Conservation (phyloP, 495 filamentous ascomycete genomes). For the Haplographium delicatum region DNA sequence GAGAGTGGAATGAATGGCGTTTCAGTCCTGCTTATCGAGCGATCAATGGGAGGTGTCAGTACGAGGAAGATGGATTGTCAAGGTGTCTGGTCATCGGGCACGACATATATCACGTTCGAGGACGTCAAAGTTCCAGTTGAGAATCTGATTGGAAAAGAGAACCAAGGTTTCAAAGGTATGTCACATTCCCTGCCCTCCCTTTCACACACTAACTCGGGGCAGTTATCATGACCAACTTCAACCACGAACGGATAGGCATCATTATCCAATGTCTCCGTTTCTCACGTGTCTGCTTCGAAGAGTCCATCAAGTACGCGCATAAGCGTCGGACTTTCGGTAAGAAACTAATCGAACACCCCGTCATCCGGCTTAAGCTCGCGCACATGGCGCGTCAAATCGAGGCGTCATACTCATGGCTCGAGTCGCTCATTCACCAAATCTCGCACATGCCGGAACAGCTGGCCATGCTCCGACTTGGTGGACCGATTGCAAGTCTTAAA, state of each 20-base stretch:
- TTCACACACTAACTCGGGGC: constrained; percentile 15
- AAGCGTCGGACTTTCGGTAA: constrained; percentile 96
- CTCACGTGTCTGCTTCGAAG: constrained; percentile 94
- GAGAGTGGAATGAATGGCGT: constrained; percentile 83
- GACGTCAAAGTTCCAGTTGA: constrained; percentile 98
- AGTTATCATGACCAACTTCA: constrained; percentile 98
- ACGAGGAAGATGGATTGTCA: constrained; percentile 98
- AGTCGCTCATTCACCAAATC: constrained; percentile 92
- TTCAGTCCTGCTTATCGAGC: constrained; percentile 80
- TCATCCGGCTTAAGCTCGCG: constrained; percentile 95
- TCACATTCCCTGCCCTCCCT: constrained; percentile 1
- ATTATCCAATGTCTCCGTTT: constrained; percentile 97
- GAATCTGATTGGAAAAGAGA: constrained; percentile 95
- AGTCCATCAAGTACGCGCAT: constrained; percentile 91
- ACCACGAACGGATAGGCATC: constrained; percentile 97
- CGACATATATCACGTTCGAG: constrained; percentile 96
- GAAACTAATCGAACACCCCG: constrained; percentile 90
- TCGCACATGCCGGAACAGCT: constrained; percentile 87
- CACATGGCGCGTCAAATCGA: constrained; percentile 99
- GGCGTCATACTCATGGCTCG: constrained; percentile 93
- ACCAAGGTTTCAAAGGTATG: constrained; percentile 88
- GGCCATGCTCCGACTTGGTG: constrained; percentile 92
- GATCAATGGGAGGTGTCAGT: constrained; percentile 58
- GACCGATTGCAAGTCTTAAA: constrained; percentile 90
- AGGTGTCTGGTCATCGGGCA: constrained; percentile 91